phyloP scores from a whole-genome alignment of 1,284 basidiomycete genomes.

The Papiliotrema nemorosa region DNA sequence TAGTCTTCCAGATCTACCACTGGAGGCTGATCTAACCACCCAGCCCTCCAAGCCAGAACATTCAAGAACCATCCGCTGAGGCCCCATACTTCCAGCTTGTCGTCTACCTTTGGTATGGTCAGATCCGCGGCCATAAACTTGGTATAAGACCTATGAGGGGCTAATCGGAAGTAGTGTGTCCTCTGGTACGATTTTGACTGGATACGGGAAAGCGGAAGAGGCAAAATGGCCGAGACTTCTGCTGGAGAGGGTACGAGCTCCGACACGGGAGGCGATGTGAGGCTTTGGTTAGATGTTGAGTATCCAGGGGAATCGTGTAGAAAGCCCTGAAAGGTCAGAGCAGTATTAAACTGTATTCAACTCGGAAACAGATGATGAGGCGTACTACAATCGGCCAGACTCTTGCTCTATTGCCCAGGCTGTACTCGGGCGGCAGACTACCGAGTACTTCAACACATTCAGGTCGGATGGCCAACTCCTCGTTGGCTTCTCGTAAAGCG shows the following conservation, averaged over 20 bases:
- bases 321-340: constrained; percentile 22
- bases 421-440: constrained; percentile 35
- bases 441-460: constrained; percentile 39
- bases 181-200: constrained; percentile 15
- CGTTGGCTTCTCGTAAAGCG: constrained; percentile 39
- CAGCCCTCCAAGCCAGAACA: constrained; percentile 23
- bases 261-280: constrained; percentile 26
- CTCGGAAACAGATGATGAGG: not conserved
- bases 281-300: not conserved
- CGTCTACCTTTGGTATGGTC: constrained; percentile 3
- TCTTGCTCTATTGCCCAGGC: constrained; percentile 37
- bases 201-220: constrained; percentile 30
- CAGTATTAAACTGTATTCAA: not conserved
- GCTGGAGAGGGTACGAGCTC: constrained; percentile 21
- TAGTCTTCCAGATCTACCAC: not conserved
- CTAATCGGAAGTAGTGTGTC: constrained; percentile 37
- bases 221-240: constrained; percentile 38
- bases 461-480: constrained; percentile 34
- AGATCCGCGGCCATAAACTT: constrained; percentile 33
- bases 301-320: constrained; percentile 13
- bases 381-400: constrained; percentile 46
- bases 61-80: constrained; percentile 44
- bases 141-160: constrained; percentile 33
- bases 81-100: constrained; percentile 40
- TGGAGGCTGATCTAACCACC: constrained; percentile 20